phyloP scores from a whole-genome alignment of 345 rosid genomes.

The Melaleuca quinquenervia region DNA sequence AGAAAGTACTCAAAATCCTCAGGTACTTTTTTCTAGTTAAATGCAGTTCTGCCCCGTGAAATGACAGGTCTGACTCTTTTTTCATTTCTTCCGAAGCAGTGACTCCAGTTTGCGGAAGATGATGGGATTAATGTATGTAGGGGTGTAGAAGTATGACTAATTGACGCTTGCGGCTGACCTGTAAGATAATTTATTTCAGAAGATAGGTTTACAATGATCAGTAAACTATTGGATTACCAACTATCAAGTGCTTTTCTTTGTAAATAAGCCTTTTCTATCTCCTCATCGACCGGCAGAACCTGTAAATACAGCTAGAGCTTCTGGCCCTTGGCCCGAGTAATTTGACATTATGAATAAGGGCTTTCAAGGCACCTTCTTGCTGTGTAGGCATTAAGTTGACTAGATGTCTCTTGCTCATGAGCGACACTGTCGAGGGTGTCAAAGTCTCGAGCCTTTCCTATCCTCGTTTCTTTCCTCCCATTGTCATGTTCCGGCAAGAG shows the following conservation, averaged over 20 bases:
- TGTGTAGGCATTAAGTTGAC: neutral
- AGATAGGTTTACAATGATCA: neutral
- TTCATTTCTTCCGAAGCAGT: neutral
- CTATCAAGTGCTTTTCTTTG: neutral
- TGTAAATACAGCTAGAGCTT: neutral
- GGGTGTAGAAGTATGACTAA: neutral
- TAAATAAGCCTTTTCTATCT: neutral
- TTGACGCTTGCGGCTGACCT: neutral
- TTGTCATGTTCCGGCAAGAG: neutral
- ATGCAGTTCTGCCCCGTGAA: neutral
- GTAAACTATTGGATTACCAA: neutral
- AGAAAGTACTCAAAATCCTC: conserved; percentile 53
- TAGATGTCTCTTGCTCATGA: neutral
- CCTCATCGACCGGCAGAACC: neutral
- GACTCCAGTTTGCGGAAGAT: neutral
- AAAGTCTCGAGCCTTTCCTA: neutral
- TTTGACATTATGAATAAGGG: neutral
- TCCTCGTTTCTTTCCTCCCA: neutral
- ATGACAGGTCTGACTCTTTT: neutral
- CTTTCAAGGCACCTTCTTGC: neutral
- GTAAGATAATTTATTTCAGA: neutral
- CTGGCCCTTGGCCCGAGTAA: neutral
- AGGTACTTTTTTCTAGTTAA: neutral
- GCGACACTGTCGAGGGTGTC: neutral
- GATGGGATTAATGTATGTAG: neutral